Conservation (phyloP, 225 moss, liverwort and hornwort species). For the Thuidium tamariscinum region DNA sequence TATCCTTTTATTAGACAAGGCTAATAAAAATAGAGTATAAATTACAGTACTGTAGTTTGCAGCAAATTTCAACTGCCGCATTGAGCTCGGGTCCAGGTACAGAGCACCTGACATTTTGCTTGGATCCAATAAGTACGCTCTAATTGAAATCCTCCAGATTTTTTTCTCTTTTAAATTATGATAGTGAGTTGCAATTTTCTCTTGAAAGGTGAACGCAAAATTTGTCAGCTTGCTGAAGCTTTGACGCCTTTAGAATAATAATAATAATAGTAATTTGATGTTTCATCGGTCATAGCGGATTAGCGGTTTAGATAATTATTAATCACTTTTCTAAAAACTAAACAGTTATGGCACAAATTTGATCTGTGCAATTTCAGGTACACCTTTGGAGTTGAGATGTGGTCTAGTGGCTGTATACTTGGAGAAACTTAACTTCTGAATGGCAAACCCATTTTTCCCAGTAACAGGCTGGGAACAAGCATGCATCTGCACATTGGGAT, state of each 20-base stretch:
- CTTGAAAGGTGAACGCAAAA: background rate
- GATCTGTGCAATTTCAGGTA: constrained; percentile 30
- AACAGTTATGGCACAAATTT: background rate
- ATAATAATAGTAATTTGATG: background rate
- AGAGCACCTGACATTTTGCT: constrained; percentile 93
- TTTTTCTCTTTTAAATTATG: background rate
- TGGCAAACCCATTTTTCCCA: constrained; percentile 82
- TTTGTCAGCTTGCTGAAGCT: background rate
- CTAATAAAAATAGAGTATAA: no score
- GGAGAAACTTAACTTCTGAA: constrained; percentile 87
- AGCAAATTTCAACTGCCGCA: background rate
- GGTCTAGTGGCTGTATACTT: constrained; percentile 96
- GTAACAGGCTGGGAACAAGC: constrained; percentile 12
- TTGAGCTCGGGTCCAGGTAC: constrained; percentile 66
- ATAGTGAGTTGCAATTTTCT: background rate
- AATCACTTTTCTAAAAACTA: background rate
- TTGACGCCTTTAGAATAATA: background rate
- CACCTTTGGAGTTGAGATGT: constrained; percentile 96
- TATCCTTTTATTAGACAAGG: no score
- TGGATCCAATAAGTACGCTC: constrained; percentile 70
- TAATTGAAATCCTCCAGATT: background rate
- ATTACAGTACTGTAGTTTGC: no score
- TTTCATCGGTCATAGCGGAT: background rate
- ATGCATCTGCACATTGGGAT: background rate
- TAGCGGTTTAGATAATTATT: no score